Percentiles rank a stretch among this genome's conserved stretches.
phyloP scores from a whole-genome alignment of 2,329 filamentous ascomycete genomes.

The Pochonia chlamydosporia region DNA sequence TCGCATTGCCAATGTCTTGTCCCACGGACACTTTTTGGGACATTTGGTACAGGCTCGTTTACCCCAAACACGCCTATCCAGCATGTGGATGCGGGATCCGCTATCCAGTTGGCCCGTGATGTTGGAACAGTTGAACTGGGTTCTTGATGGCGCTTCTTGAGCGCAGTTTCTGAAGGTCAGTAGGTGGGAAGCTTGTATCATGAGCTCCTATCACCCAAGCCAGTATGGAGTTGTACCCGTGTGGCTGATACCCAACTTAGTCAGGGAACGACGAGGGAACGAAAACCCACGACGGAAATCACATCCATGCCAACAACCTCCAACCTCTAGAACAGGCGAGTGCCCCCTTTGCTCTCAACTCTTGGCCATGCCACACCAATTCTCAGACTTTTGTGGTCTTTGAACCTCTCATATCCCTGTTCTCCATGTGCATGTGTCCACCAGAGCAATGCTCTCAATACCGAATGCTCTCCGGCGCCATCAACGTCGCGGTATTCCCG shows the following conservation, averaged over 20 bases:
- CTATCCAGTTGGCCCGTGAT: neutral
- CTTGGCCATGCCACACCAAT: neutral
- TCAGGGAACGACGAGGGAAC: neutral
- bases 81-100: neutral
- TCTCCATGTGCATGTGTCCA: conserved; percentile 6
- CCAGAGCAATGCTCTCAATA: neutral
- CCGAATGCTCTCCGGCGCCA: neutral
- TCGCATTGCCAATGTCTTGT: neutral
- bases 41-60: neutral
- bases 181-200: neutral
- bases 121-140: neutral
- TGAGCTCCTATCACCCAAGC: neutral
- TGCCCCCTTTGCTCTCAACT: neutral
- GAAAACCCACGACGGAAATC: neutral
- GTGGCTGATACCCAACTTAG: neutral
- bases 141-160: neutral
- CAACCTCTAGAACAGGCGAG: neutral
- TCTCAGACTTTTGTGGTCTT: neutral
- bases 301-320: conserved; percentile 1
- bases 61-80: neutral
- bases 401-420: conserved; percentile 1
- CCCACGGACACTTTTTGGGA: neutral
- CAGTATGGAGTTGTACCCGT: neutral
- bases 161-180: neutral
- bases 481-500: neutral